Evolutionary conservation across 768 basidiomycete species (phyloP), one percentile per base, ranked within the genome.

Genomic region (Lepiota brunneoincarnata): DNA sequence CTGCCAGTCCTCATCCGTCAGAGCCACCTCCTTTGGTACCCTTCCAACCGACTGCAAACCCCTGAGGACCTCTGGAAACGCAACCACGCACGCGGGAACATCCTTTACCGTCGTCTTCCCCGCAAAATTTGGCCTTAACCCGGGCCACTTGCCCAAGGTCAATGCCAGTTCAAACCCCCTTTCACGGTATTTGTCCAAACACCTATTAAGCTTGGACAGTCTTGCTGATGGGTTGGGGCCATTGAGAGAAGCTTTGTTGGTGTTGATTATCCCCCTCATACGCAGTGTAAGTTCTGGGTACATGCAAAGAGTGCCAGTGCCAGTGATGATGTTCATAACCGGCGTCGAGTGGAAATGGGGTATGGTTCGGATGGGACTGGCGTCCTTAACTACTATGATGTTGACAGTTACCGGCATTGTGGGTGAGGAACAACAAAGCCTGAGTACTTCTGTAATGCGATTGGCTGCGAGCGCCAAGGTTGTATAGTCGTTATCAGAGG

Each of bases 311-410:
- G 34, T 40, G 10, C 54, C 54, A 14, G 40, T 55, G 38, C 46
- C 54, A 26, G 54, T 55, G 17, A 55, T 55, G 54, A 55, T n/a
- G 14, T 55, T 55, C 54, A 55, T 55, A 17, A 55, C 54, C 3
- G 45, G 54, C 1, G 54, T 55, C 15, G 54, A 55, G 38, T 55
- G 54, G 31, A 55, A 55, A 38, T 49, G 46, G 10, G 48, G 36
- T 24, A 55, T 49, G 39, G 54, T 31, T 9, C 20, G n/a, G 34
- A 49, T 28, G 11, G 54, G 31, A 9, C 12, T 23, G 15, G 46
- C 23, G 6, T 20, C 21, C 26, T 28, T 36, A 20, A 49, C 46
- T 2, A 23, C 47, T 12, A 55, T 49, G 38, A 55, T 48, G 39
- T 55, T 55, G 38, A 55, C 23, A 11, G 43, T 41, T 40, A 15